Percentiles rank a stretch among this genome's conserved stretches.
Conservation (phyloP, 2,329 filamentous ascomycete genomes). For the Rugonectria rugulosa region DNA sequence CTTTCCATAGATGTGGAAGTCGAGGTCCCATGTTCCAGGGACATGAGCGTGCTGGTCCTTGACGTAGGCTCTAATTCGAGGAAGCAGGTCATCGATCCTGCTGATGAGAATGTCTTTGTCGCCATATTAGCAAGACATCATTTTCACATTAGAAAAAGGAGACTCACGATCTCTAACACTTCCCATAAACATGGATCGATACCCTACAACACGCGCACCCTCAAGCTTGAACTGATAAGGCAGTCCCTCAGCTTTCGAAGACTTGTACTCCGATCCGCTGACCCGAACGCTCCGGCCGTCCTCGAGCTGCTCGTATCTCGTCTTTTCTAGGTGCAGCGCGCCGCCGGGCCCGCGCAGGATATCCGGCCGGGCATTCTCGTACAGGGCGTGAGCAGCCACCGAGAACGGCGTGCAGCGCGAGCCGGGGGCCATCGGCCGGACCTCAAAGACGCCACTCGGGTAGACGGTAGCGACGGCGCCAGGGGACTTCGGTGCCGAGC, state of each 20-base stretch:
- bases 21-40: slow-evolving; percentile 32
- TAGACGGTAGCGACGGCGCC: slow-evolving; percentile 52
- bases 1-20: slow-evolving; percentile 55
- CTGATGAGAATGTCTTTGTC: slow-evolving; percentile 26
- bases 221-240: slow-evolving; percentile 36
- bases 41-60: slow-evolving; percentile 30
- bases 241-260: slow-evolving; percentile 8
- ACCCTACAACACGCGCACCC: slow-evolving; percentile 29
- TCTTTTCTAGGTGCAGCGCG: slow-evolving; percentile 48
- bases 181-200: slow-evolving; percentile 35
- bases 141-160: rapidly evolving
- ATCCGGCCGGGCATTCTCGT: slow-evolving; percentile 63
- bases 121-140: not conserved
- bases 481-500: slow-evolving; percentile 55
- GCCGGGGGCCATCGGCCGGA: slow-evolving; percentile 49
- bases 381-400: slow-evolving; percentile 62
- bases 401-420: slow-evolving; percentile 55
- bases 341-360: slow-evolving; percentile 59
- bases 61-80: slow-evolving; percentile 26
- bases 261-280: slow-evolving; percentile 16
- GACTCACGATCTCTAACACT: slow-evolving; percentile 29
- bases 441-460: slow-evolving; percentile 53
- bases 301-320: slow-evolving; percentile 32
- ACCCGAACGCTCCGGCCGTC: slow-evolving; percentile 28
- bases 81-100: slow-evolving; percentile 26